These are phyloP conservation scores for Homolaphlyctis polyrhiza DNA, from an alignment of 371 early-diverging fungal genomes.

Conservation along the genomic window DNA sequence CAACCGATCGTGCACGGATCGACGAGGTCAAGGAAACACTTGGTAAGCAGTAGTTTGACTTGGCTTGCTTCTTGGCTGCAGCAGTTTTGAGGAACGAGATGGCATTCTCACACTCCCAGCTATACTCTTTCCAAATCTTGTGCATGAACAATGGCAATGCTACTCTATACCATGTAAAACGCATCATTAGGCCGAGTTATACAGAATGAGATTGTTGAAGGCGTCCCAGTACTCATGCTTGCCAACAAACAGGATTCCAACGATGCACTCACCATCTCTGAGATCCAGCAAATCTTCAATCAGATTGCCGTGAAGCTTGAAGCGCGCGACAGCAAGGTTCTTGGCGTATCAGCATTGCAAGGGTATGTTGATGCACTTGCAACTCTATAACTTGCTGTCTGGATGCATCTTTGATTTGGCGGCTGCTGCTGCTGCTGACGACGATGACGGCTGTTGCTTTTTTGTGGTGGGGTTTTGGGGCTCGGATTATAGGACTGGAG, in stretches of 20 bases:
- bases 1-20: slow-evolving; percentile 71
- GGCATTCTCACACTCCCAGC: no score
- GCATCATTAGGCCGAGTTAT: no score
- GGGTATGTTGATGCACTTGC: slow-evolving; percentile 62
- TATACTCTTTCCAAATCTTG: not conserved
- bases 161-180: slow-evolving; percentile 52
- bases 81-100: no score
- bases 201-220: slow-evolving; percentile 67
- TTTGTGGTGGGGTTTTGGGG: no score
- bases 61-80: not conserved
- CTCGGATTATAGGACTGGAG: slow-evolving; percentile 73
- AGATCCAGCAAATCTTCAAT: slow-evolving; percentile 89
- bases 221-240: slow-evolving; percentile 87
- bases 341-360: slow-evolving; percentile 67
- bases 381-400: not conserved
- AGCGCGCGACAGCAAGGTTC: slow-evolving; percentile 44
- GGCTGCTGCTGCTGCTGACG: slow-evolving; percentile 1
- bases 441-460: no score
- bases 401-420: not conserved
- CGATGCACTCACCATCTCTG: slow-evolving; percentile 70
- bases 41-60: slow-evolving; percentile 64
- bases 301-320: slow-evolving; percentile 75
- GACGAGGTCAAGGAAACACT: slow-evolving; percentile 76
- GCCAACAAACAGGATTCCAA: slow-evolving; percentile 89
- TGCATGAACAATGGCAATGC: not conserved